Evolutionary conservation across 352 stramenopile genomes (phyloP).

Genomic region (Globisporangium megalacanthum): DNA sequence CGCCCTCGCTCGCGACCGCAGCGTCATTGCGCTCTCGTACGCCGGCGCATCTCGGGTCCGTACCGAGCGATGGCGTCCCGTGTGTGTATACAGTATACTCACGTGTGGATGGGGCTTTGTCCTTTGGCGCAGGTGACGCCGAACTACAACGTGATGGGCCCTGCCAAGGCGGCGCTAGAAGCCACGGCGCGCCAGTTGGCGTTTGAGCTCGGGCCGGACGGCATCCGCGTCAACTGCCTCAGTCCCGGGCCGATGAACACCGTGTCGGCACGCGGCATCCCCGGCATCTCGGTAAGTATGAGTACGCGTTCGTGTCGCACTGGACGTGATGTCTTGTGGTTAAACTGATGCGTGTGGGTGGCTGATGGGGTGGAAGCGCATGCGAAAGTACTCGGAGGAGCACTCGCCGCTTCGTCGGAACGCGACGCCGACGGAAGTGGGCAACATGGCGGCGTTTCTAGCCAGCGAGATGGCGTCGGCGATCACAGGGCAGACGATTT

Average conservation of each 20-base stretch:
- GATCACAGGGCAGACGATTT: conserved; percentile 89
- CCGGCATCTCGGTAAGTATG: conserved; percentile 62
- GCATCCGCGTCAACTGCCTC: conserved; percentile 89
- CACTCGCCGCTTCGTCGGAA: conserved; percentile 68
- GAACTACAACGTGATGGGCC: conserved; percentile 92
- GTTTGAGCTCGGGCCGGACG: conserved; percentile 62
- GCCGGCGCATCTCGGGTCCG: conserved; percentile 59
- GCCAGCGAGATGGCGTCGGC: conserved; percentile 60
- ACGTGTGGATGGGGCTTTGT: conserved; percentile 4
- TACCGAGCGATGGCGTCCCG: not conserved
- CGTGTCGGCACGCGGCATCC: conserved; percentile 86
- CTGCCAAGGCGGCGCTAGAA: conserved; percentile 88
- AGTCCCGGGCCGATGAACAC: conserved; percentile 90
- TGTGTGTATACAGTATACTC: not conserved
- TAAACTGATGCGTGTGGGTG: conserved; percentile 3
- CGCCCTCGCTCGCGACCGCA: conserved; percentile 30
- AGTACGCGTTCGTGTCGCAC: too few species aligned
- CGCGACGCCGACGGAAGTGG: conserved; percentile 70
- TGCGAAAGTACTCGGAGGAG: conserved; percentile 69
- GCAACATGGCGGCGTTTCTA: conserved; percentile 72
- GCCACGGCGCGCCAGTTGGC: conserved; percentile 78
- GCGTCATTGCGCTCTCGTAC: conserved; percentile 86
- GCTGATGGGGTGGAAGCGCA: conserved; percentile 32
- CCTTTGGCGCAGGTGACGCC: conserved; percentile 52
- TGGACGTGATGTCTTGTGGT: not conserved